phyloP scores from a whole-genome alignment of 495 filamentous ascomycete genomes.

The Annulohypoxylon stygium region DNA sequence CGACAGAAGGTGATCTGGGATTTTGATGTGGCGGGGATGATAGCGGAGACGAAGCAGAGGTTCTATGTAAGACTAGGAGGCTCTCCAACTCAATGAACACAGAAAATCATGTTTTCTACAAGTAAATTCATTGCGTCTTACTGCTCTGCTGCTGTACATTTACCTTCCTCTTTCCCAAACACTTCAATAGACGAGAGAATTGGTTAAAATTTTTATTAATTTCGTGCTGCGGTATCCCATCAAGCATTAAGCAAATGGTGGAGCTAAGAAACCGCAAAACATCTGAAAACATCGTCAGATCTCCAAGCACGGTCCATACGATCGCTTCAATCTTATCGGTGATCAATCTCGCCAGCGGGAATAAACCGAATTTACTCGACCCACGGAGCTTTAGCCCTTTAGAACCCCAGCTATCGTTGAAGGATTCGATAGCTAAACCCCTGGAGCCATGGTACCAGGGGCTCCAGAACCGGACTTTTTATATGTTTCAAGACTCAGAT shows the following conservation, averaged over 20 bases:
- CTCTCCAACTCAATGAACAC: no score
- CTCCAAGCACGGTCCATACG: not conserved
- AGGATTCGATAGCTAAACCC: not conserved
- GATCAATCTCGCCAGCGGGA: not conserved
- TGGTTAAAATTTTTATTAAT: no score
- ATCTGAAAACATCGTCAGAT: not conserved
- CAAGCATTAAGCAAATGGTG: no score
- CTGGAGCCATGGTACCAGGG: not conserved
- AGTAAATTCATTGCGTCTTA: not conserved
- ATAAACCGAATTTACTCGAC: not conserved
- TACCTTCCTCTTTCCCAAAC: not conserved
- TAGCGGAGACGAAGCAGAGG: not conserved
- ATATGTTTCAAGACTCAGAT: not conserved
- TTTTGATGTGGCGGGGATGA: conserved; percentile 1
- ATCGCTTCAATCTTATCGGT: not conserved
- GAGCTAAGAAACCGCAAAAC: no score
- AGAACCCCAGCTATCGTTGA: not conserved
- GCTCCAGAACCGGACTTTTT: not conserved
- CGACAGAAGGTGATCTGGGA: conserved; percentile 11
- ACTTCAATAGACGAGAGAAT: no score
- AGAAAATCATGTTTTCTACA: not conserved
- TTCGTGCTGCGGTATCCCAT: no score
- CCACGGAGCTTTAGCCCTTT: conserved; percentile 1
- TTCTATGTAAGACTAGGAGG: not conserved
- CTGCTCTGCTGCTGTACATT: not conserved